Evolutionary conservation across 2,329 filamentous ascomycete species (phyloP).

Genomic region (Verticillium dahliae): DNA sequence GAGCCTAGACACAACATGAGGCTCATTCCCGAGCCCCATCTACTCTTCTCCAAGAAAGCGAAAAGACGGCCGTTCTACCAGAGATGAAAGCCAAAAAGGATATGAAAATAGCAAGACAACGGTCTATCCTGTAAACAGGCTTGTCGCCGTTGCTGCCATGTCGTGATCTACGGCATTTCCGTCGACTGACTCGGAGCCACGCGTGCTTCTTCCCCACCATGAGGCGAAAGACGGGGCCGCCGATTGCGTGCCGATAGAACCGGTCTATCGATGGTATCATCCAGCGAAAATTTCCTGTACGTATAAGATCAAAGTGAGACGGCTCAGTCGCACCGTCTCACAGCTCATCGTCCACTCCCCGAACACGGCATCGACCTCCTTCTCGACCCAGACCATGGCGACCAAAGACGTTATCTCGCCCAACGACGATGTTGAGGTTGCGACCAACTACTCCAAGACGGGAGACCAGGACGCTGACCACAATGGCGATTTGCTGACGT

Average conservation of each 20-base stretch:
- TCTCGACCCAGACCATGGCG: not conserved
- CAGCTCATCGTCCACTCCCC: not conserved
- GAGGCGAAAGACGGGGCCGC: not conserved
- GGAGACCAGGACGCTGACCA: constrained; percentile 8
- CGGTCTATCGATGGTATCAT: not conserved
- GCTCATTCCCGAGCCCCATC: too few relatives aligned
- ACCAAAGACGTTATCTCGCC: not conserved
- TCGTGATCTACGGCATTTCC: not conserved
- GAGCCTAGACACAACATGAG: too few relatives aligned
- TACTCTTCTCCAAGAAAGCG: too few relatives aligned
- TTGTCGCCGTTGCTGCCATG: not conserved
- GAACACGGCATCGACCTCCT: not conserved
- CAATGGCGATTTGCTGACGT: constrained; percentile 38
- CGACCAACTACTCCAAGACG: not conserved
- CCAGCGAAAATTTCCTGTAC: not conserved
- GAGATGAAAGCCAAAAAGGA: too few relatives aligned
- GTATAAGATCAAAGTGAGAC: not conserved
- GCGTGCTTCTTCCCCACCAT: not conserved
- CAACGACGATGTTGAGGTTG: not conserved
- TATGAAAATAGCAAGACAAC: not conserved
- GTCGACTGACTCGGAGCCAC: not conserved
- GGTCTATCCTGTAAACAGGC: not conserved
- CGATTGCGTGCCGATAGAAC: not conserved
- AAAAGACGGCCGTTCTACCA: too few relatives aligned
- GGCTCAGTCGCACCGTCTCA: not conserved